Evolutionary conservation across 1,284 basidiomycete genomes (phyloP).

Genomic region (Heterobasidion irregulare): DNA sequence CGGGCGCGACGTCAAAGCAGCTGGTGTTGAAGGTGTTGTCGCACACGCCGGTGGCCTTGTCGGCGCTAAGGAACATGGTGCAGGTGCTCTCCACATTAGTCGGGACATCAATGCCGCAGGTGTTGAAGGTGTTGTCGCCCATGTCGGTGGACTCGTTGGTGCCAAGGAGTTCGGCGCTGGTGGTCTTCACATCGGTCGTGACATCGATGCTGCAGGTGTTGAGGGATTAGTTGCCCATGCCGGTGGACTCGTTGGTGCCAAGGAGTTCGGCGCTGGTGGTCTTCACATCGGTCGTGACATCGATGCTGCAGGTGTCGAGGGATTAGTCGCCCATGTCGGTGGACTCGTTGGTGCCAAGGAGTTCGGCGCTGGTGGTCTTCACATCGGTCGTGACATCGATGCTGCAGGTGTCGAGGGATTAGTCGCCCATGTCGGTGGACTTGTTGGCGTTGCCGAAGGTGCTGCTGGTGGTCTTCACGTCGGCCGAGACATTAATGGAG

Average conservation of each 20-base stretch:
- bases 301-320: no score
- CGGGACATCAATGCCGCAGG: not conserved
- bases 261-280: not conserved
- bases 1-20: slow-evolving; percentile 1
- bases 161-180: not conserved
- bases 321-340: no score
- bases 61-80: not conserved
- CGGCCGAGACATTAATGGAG: no score
- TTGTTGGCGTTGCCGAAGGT: no score
- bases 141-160: not conserved
- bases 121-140: not conserved
- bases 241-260: not conserved
- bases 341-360: no score
- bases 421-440: not conserved
- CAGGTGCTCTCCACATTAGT: not conserved
- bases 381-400: no score
- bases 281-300: slow-evolving; percentile 1
- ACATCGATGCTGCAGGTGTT: not conserved
- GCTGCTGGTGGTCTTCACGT: no score
- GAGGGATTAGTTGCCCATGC: no score
- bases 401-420: no score
- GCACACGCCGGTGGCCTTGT: slow-evolving; percentile 1
- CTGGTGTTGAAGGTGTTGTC: not conserved
- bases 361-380: no score
- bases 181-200: not conserved